Conservation (phyloP, 2,329 filamentous ascomycete species). For the Cladophialophora bantiana region DNA sequence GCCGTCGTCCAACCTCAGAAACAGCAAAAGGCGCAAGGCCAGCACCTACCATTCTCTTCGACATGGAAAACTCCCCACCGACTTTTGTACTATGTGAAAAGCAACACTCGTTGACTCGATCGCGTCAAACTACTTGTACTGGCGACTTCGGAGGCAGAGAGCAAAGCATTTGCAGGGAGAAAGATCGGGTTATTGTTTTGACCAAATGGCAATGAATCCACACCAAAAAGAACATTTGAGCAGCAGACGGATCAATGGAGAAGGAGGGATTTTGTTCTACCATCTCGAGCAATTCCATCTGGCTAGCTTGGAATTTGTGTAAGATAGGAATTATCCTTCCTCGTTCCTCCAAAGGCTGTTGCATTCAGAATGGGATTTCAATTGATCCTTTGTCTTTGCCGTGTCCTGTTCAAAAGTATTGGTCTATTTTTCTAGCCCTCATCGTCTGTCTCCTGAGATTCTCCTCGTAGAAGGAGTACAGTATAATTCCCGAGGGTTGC, state of each 20-base stretch:
- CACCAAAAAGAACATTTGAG: conserved; percentile 31
- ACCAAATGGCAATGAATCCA: conserved; percentile 20
- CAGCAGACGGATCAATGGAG: conserved; percentile 24
- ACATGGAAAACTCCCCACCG: conserved; percentile 13
- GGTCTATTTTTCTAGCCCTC: not conserved
- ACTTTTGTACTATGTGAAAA: conserved; percentile 35
- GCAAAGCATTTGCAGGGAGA: conserved; percentile 30
- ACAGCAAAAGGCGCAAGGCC: conserved; percentile 8
- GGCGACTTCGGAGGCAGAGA: conserved; percentile 26
- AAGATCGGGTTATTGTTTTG: conserved; percentile 25
- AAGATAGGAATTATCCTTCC: conserved; percentile 30
- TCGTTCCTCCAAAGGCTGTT: conserved; percentile 25
- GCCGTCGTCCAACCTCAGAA: conserved; percentile 4
- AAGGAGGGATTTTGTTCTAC: conserved; percentile 37
- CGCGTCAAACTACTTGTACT: conserved; percentile 23
- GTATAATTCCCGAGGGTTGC: not conserved
- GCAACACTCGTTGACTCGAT: conserved; percentile 32
- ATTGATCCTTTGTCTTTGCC: conserved; percentile 23
- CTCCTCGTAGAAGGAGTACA: not conserved
- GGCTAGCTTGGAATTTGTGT: conserved; percentile 37
- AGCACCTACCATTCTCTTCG: conserved; percentile 26
- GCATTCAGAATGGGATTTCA: conserved; percentile 35
- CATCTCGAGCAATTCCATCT: conserved; percentile 28
- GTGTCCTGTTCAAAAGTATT: not conserved
- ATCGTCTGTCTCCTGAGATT: not conserved